Conservation (phyloP, 1,139 yeast genomes). For the Yueomyces sp. region DNA sequence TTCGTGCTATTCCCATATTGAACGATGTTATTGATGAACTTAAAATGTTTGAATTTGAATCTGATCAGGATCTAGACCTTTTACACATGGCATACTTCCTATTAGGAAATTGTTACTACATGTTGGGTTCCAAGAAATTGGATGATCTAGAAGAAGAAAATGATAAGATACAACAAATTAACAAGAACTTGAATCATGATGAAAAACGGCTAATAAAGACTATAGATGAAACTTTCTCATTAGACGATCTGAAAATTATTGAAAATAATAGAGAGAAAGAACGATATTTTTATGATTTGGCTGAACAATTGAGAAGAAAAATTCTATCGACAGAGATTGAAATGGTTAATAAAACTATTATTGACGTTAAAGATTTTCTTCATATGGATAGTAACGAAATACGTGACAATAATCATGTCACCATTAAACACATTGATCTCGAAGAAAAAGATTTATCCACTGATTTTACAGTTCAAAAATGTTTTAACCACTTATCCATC, state of each 20-base stretch:
- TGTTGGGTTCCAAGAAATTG: slow-evolving; percentile 18
- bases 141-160: slow-evolving; percentile 10
- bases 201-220: slow-evolving; percentile 10
- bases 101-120: slow-evolving; percentile 66
- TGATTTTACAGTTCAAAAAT: slow-evolving; percentile 10
- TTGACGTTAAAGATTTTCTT: slow-evolving; percentile 12
- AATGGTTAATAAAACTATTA: slow-evolving; percentile 12
- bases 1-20: slow-evolving; percentile 36
- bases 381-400: slow-evolving; percentile 7
- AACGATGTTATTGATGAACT: slow-evolving; percentile 28
- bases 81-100: slow-evolving; percentile 70
- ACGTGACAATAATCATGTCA: slow-evolving; percentile 1
- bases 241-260: slow-evolving; percentile 1
- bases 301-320: slow-evolving; percentile 51
- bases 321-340: slow-evolving; percentile 14
- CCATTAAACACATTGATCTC: slow-evolving; percentile 7
- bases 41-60: slow-evolving; percentile 6
- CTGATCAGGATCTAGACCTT: slow-evolving; percentile 29
- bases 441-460: slow-evolving; percentile 11
- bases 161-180: slow-evolving; percentile 3
- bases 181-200: slow-evolving; percentile 11
- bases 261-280: slow-evolving; percentile 28
- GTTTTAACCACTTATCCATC: slow-evolving; percentile 10
- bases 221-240: background rate
- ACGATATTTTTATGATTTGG: slow-evolving; percentile 40